Evolutionary conservation across 345 rosid species (phyloP).

Genomic region (Citropsis articulata): DNA sequence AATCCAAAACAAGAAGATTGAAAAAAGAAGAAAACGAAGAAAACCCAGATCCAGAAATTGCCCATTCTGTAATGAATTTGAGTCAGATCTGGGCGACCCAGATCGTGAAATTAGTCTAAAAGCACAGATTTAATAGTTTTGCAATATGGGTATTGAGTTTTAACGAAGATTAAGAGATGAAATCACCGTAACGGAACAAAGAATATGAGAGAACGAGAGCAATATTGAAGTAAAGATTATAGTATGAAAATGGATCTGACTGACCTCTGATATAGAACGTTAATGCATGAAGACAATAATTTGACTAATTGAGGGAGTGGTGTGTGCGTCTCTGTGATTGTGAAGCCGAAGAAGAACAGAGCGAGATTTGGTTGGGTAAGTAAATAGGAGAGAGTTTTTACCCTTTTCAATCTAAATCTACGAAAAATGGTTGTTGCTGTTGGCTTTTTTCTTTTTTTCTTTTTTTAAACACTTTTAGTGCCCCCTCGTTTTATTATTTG

Average conservation of each 20-base stretch:
- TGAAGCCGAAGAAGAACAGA: not conserved
- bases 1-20: conserved; percentile 46
- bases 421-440: too few species aligned
- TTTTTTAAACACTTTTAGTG: too few species aligned
- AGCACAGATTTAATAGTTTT: not conserved
- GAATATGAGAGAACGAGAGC: not conserved
- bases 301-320: too few species aligned
- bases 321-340: too few species aligned
- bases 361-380: not conserved
- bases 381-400: not conserved
- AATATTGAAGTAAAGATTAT: not conserved
- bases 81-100: conserved; percentile 52
- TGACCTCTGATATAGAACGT: not conserved
- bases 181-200: not conserved
- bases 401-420: not conserved
- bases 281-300: not conserved
- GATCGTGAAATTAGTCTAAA: conserved; percentile 24
- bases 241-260: not conserved
- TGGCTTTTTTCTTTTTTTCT: too few species aligned
- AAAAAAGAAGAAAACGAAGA: conserved; percentile 31
- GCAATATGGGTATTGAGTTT: not conserved
- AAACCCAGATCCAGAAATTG: conserved; percentile 51
- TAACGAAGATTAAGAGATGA: not conserved
- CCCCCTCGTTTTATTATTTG: not conserved
- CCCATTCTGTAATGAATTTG: conserved; percentile 31